Evolutionary conservation across 2,329 filamentous ascomycete species (phyloP).

Genomic region (Claviceps maximensis): DNA sequence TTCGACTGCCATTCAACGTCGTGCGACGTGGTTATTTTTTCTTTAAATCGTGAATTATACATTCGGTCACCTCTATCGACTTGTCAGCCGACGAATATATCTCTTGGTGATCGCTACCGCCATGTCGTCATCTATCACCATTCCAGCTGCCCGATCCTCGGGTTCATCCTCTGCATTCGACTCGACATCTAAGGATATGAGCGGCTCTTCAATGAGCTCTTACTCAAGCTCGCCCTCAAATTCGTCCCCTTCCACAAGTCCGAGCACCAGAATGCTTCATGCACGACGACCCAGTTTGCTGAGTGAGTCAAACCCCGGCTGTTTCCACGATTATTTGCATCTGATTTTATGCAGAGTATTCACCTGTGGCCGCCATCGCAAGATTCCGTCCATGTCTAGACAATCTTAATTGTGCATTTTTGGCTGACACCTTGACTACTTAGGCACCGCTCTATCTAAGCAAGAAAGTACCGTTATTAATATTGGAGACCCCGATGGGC

Average conservation of each 20-base stretch:
- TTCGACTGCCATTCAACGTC: neutral
- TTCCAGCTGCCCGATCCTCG: slow-evolving; percentile 36
- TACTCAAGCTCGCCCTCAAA: slow-evolving; percentile 33
- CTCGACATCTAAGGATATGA: slow-evolving; percentile 30
- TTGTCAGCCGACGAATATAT: neutral
- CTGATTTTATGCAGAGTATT: neutral
- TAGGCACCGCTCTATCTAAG: slow-evolving; percentile 60
- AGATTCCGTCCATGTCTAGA: neutral
- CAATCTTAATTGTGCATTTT: neutral
- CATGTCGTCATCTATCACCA: slow-evolving; percentile 59
- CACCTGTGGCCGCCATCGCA: neutral
- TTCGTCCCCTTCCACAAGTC: slow-evolving; percentile 43
- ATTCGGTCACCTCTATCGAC: neutral
- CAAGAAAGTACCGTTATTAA: slow-evolving; percentile 72
- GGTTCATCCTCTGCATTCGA: slow-evolving; percentile 21
- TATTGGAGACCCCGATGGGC: slow-evolving; percentile 60
- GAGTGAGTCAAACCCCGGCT: slow-evolving; percentile 26
- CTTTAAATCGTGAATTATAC: neutral
- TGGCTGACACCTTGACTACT: slow-evolving; percentile 15
- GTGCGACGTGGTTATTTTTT: neutral
- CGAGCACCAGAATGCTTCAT: slow-evolving; percentile 36
- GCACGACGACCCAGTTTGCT: slow-evolving; percentile 47
- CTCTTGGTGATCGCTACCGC: slow-evolving; percentile 10
- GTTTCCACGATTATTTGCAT: slow-evolving; percentile 5
- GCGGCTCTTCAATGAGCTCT: slow-evolving; percentile 31